Conservation (phyloP, 208 protist species). For the Crithidia brevicula region DNA sequence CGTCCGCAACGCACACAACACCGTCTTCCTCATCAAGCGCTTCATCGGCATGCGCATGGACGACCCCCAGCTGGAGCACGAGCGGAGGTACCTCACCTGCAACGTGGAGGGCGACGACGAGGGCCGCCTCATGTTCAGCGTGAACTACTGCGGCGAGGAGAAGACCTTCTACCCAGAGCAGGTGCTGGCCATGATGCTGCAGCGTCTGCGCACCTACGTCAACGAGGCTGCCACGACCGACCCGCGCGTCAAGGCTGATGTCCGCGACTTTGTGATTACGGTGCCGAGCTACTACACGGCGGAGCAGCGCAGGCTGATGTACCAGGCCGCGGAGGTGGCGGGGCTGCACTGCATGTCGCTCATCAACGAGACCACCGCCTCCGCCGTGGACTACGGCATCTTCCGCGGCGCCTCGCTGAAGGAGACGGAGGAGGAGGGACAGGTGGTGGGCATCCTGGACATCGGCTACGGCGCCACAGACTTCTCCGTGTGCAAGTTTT, state of each 20-base stretch:
- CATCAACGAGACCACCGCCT: slow-evolving; percentile 91
- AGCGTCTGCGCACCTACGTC: slow-evolving; percentile 79
- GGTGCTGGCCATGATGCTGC: slow-evolving; percentile 92
- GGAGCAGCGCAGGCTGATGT: slow-evolving; percentile 80
- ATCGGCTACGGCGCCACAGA: slow-evolving; percentile 87
- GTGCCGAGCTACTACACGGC: slow-evolving; percentile 89
- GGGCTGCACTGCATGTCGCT: slow-evolving; percentile 90
- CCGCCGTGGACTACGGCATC: slow-evolving; percentile 92
- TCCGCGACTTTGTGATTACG: slow-evolving; percentile 84
- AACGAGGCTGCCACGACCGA: slow-evolving; percentile 72
- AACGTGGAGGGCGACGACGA: slow-evolving; percentile 60
- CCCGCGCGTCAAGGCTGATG: slow-evolving; percentile 56
- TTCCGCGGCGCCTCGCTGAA: slow-evolving; percentile 82
- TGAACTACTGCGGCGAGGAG: slow-evolving; percentile 79
- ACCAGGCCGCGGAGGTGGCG: slow-evolving; percentile 87
- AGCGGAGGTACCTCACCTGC: slow-evolving; percentile 74
- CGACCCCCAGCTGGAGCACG: slow-evolving; percentile 56
- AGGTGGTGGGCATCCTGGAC: slow-evolving; percentile 88
- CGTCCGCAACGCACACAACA: slow-evolving; percentile 89
- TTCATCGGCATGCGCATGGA: slow-evolving; percentile 89
- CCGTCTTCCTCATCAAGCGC: slow-evolving; percentile 84
- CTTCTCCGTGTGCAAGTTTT: slow-evolving; percentile 85
- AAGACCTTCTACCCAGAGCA: slow-evolving; percentile 91
- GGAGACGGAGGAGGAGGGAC: slow-evolving; percentile 81
- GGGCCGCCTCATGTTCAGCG: slow-evolving; percentile 81